phyloP scores from a whole-genome alignment of 176 grass and related monocot genomes.

The Pontederia paniculata region DNA sequence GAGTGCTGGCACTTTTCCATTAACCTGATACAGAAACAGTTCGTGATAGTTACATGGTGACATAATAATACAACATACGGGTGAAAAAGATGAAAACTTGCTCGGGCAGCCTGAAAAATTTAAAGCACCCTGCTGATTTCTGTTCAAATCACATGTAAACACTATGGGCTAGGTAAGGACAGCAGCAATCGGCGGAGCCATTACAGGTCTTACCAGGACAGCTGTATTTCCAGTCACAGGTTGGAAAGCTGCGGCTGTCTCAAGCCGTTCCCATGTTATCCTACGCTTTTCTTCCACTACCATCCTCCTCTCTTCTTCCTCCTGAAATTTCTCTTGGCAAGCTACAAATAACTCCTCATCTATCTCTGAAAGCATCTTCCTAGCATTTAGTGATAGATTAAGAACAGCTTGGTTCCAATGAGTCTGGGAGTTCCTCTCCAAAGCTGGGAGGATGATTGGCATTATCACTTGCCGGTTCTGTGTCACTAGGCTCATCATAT shows the following conservation, averaged over 20 bases:
- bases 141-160: too few species aligned
- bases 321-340: slow-evolving; percentile 73
- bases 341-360: slow-evolving; percentile 66
- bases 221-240: slow-evolving; percentile 33
- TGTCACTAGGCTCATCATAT: slow-evolving; percentile 70
- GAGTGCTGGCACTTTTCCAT: too few species aligned
- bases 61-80: too few species aligned
- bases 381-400: slow-evolving; percentile 74
- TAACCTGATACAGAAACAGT: too few species aligned
- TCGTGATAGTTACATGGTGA: too few species aligned
- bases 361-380: slow-evolving; percentile 86
- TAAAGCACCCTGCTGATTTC: too few species aligned
- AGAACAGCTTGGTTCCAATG: slow-evolving; percentile 94
- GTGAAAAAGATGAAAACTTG: too few species aligned
- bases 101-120: too few species aligned
- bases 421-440: slow-evolving; percentile 69
- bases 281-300: slow-evolving; percentile 40
- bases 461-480: slow-evolving; percentile 83
- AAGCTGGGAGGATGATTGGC: slow-evolving; percentile 66
- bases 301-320: slow-evolving; percentile 57
- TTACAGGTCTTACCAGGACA: slow-evolving; percentile 35
- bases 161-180: slow-evolving; percentile 23
- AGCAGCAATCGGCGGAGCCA: slow-evolving; percentile 33
- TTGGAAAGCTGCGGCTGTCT: slow-evolving; percentile 33
- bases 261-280: slow-evolving; percentile 78